phyloP scores from a whole-genome alignment of 1,284 basidiomycete species.

The Tilletia indica region DNA sequence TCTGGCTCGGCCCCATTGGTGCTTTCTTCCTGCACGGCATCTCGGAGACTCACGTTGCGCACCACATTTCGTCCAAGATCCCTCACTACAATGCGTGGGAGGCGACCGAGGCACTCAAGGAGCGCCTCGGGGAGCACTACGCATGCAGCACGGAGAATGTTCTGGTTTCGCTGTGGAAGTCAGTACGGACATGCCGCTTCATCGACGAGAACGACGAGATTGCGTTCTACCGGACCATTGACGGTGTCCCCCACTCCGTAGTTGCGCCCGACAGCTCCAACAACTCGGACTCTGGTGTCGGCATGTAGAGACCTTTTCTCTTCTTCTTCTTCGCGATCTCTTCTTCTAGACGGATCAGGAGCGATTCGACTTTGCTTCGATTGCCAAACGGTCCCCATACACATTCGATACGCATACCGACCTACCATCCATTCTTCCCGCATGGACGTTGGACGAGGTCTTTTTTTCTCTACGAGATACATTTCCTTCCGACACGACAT shows the following conservation, averaged over 20 bases:
- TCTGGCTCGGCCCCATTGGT: conserved; percentile 66
- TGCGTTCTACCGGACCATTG: conserved; percentile 51
- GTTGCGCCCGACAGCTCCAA: conserved; percentile 37
- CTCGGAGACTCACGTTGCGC: conserved; percentile 53
- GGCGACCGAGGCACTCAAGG: conserved; percentile 81
- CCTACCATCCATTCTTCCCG: too few relatives aligned
- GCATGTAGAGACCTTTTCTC: conserved; percentile 25
- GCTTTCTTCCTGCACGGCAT: conserved; percentile 61
- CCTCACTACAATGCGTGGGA: conserved; percentile 70
- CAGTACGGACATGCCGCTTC: conserved; percentile 59
- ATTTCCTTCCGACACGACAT: too few relatives aligned
- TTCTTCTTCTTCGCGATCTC: too few relatives aligned
- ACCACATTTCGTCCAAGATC: conserved; percentile 56
- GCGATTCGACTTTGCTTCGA: too few relatives aligned
- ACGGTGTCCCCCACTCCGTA: conserved; percentile 46
- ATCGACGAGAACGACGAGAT: conserved; percentile 52
- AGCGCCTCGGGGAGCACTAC: conserved; percentile 68
- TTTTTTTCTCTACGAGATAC: too few relatives aligned
- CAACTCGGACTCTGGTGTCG: conserved; percentile 51
- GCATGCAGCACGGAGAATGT: conserved; percentile 61
- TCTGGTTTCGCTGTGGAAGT: conserved; percentile 60
- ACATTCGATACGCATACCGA: too few relatives aligned
- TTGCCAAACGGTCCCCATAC: too few relatives aligned
- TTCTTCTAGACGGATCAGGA: too few relatives aligned
- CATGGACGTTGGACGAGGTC: too few relatives aligned